Evolutionary conservation across 345 rosid species (phyloP).

Genomic region (Rhodamnia rubescens): DNA sequence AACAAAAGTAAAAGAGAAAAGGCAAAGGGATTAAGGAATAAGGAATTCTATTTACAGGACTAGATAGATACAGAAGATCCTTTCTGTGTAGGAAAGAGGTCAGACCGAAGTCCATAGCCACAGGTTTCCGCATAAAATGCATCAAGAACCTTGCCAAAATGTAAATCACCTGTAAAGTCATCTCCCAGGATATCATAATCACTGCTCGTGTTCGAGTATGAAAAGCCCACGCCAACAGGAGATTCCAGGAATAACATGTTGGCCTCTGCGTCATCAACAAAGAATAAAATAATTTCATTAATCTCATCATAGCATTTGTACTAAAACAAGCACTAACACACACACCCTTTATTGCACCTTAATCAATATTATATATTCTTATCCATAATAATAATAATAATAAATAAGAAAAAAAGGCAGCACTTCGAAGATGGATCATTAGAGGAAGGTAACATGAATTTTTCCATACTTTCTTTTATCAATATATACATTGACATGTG

Average conservation of each 20-base stretch:
- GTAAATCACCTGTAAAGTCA: conserved; percentile 53
- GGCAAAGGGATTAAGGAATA: not conserved
- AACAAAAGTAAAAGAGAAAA: not conserved
- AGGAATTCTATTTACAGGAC: not conserved
- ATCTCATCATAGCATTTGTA: not conserved
- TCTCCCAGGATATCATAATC: conserved; percentile 60
- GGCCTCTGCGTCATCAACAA: conserved; percentile 52
- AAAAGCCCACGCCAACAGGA: conserved; percentile 93
- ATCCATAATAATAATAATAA: not conserved
- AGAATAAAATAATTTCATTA: conserved; percentile 2
- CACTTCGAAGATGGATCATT: not conserved
- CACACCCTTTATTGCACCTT: not conserved
- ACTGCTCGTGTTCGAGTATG: conserved; percentile 62
- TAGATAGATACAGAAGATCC: not conserved
- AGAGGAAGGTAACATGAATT: not conserved
- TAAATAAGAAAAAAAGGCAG: not conserved
- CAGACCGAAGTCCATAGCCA: not conserved
- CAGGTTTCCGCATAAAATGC: not conserved
- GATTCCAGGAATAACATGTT: conserved; percentile 88
- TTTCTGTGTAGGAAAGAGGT: not conserved
- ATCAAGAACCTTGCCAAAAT: not conserved
- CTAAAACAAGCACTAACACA: not conserved
- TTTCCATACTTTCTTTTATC: not conserved
- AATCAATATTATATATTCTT: not conserved
- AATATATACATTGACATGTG: not conserved